These are phyloP conservation scores for Arxiozyma heterogenica DNA, from an alignment of 1,139 yeast genomes.

Conservation along the genomic window DNA sequence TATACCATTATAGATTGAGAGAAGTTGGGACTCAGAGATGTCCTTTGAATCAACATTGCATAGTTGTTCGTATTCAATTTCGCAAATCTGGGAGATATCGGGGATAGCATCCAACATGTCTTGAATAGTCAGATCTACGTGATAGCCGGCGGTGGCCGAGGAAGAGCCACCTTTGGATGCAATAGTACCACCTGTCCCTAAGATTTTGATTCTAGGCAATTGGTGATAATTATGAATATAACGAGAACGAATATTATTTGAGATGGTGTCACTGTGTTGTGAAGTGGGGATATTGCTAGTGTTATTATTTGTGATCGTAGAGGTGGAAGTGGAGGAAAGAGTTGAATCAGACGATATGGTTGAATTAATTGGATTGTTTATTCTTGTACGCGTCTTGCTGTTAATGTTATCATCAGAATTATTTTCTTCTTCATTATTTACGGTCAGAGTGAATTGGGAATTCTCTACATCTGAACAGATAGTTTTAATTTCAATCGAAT, in stretches of 20 bases:
- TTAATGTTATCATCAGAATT: not conserved
- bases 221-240: conserved; percentile 6
- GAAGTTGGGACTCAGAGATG: conserved; percentile 37
- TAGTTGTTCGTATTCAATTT: conserved; percentile 55
- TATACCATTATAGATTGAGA: conserved; percentile 37
- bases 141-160: conserved; percentile 58
- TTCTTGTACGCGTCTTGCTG: not conserved
- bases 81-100: conserved; percentile 49
- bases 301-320: not conserved
- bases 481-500: conserved; percentile 25
- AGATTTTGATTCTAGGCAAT: conserved; percentile 42
- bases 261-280: not conserved
- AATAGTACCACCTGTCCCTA: conserved; percentile 70
- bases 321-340: not conserved
- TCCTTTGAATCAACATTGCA: conserved; percentile 60
- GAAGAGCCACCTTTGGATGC: conserved; percentile 53
- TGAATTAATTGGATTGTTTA: conserved; percentile 2
- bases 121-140: conserved; percentile 57
- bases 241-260: conserved; percentile 11
- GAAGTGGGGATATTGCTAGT: not conserved
- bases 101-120: conserved; percentile 52
- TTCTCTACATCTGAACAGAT: conserved; percentile 28
- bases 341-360: conserved; percentile 7
- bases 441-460: conserved; percentile 22
- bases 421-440: conserved; percentile 8